Conservation (phyloP, 495 filamentous ascomycete genomes). For the Aspergillus sparsus region DNA sequence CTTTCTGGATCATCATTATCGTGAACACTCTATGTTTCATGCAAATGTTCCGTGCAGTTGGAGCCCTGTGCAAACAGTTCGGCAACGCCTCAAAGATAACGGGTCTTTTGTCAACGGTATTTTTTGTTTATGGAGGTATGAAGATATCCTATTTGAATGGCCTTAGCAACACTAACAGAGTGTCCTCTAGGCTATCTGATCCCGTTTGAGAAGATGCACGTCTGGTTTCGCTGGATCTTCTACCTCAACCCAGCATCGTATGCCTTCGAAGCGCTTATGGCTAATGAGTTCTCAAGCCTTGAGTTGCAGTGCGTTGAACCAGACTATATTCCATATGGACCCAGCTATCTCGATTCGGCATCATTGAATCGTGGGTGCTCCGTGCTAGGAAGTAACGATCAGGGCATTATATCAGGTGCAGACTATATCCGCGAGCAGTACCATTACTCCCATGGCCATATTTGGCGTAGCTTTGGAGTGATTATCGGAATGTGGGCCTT, state of each 20-base stretch:
- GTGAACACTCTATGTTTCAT: conserved; percentile 71
- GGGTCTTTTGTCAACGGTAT: conserved; percentile 71
- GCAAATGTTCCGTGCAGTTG: conserved; percentile 74
- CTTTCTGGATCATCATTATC: conserved; percentile 69
- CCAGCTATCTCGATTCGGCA: conserved; percentile 58
- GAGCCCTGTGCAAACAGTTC: conserved; percentile 76
- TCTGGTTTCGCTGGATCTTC: conserved; percentile 88
- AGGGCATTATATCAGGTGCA: conserved; percentile 56
- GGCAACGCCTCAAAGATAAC: conserved; percentile 83
- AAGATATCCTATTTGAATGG: conserved; percentile 35
- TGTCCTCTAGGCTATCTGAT: conserved; percentile 77
- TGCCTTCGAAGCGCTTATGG: conserved; percentile 84
- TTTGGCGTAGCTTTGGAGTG: conserved; percentile 84
- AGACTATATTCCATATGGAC: conserved; percentile 62
- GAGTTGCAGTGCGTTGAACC: conserved; percentile 75
- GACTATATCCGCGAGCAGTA: conserved; percentile 67
- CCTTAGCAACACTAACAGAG: conserved; percentile 52
- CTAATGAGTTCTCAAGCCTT: conserved; percentile 82
- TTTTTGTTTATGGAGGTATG: conserved; percentile 74
- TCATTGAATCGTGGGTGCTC: conserved; percentile 71
- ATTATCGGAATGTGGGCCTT: conserved; percentile 72
- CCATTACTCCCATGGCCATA: conserved; percentile 58
- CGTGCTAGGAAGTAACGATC: conserved; percentile 62
- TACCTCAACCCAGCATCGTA: conserved; percentile 86
- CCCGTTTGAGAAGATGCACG: conserved; percentile 70